Evolutionary conservation across 169 alveolate genomes (phyloP).

Genomic region (Babesia divergens): DNA sequence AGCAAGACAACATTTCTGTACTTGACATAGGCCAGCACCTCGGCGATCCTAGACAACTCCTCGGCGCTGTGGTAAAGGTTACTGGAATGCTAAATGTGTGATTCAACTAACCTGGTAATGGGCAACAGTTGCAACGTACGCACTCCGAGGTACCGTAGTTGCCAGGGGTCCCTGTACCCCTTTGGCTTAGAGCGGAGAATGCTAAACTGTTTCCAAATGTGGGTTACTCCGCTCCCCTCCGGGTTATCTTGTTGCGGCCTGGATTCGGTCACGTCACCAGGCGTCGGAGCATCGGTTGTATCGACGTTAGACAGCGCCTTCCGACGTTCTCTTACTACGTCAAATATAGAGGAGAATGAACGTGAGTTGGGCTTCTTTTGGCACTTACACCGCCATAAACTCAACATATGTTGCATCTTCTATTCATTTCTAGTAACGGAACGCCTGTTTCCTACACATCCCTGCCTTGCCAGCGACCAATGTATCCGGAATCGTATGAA

Average conservation of each 20-base stretch:
- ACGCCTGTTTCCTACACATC: no score
- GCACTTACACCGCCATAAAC: background rate
- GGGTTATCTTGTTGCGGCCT: background rate
- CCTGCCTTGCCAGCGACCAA: no score
- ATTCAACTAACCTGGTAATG: slow-evolving; percentile 12
- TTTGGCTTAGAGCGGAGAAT: slow-evolving; percentile 37
- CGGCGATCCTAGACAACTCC: slow-evolving; percentile 39
- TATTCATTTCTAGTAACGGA: no score
- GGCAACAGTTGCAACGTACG: slow-evolving; percentile 23
- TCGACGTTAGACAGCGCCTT: background rate
- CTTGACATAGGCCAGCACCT: slow-evolving; percentile 35
- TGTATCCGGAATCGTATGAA: no score
- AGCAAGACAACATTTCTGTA: slow-evolving; percentile 50
- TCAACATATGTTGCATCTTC: background rate
- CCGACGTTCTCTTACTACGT: slow-evolving; percentile 25
- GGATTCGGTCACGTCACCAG: background rate
- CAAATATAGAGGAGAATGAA: slow-evolving; percentile 15
- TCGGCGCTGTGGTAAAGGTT: slow-evolving; percentile 18
- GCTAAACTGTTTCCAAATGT: slow-evolving; percentile 27
- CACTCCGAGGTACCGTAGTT: slow-evolving; percentile 20
- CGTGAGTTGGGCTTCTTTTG: background rate
- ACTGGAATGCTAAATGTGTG: background rate
- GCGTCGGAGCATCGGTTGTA: background rate
- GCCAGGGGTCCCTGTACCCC: slow-evolving; percentile 35
- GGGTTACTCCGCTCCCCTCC: background rate